A percentile compares a stretch with the other conserved stretches of the same genome.
Evolutionary conservation across 495 filamentous ascomycete genomes (phyloP).

Genomic region (Viridothelium virens): DNA sequence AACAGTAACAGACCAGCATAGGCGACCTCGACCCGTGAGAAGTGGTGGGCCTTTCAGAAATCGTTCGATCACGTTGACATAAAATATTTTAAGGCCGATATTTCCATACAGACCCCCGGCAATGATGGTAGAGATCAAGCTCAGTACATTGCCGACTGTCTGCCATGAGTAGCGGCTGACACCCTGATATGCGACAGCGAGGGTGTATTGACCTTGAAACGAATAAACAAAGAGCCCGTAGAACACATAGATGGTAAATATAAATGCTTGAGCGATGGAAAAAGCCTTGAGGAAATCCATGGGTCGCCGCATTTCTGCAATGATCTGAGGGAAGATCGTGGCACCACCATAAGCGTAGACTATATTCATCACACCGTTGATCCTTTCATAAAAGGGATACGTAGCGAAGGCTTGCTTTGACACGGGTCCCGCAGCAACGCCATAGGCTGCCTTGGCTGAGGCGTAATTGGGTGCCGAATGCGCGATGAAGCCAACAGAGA

Average conservation of each 20-base stretch:
- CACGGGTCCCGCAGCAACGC: constrained; percentile 22
- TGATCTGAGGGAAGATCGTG: constrained; percentile 57
- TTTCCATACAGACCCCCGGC: constrained; percentile 55
- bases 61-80: constrained; percentile 49
- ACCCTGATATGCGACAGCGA: constrained; percentile 44
- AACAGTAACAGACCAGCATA: constrained; percentile 18
- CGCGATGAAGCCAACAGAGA: constrained; percentile 46
- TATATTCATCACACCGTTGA: constrained; percentile 26
- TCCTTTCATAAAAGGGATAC: constrained; percentile 29
- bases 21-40: constrained; percentile 16
- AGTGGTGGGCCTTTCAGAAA: constrained; percentile 19
- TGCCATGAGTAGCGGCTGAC: constrained; percentile 43
- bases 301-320: constrained; percentile 59
- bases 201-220: constrained; percentile 46
- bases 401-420: constrained; percentile 20
- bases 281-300: constrained; percentile 57
- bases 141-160: constrained; percentile 49
- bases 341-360: constrained; percentile 56
- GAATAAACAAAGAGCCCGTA: constrained; percentile 48
- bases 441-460: constrained; percentile 20
- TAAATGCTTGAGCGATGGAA: constrained; percentile 40
- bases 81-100: constrained; percentile 59
- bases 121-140: constrained; percentile 47
- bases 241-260: constrained; percentile 33
- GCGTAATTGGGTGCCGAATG: constrained; percentile 44